Percentiles rank a stretch among this genome's conserved stretches.
phyloP scores from a whole-genome alignment of 1,139 yeast species.

The Suhomyces bolitotheri region DNA sequence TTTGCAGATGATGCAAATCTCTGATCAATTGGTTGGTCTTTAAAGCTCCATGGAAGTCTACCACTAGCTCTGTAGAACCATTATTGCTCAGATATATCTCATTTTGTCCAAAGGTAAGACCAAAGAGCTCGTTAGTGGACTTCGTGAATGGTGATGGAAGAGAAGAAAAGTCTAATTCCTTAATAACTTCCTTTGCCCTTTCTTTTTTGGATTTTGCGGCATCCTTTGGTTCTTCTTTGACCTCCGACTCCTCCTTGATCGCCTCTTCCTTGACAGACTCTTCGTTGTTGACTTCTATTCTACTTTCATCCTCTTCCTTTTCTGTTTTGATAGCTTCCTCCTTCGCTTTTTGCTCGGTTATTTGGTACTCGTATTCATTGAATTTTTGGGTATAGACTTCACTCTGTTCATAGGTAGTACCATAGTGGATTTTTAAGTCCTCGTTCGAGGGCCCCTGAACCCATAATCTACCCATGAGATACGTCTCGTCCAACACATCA shows the following conservation, averaged over 20 bases:
- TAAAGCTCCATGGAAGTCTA: constrained; percentile 50
- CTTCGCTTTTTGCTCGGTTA: neutral
- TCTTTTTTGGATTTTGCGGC: neutral
- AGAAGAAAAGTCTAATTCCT: constrained; percentile 16
- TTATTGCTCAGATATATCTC: constrained; percentile 17
- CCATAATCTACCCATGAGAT: constrained; percentile 87
- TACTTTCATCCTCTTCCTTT: neutral
- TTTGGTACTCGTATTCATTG: constrained; percentile 15
- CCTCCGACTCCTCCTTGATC: neutral
- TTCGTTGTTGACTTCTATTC: neutral
- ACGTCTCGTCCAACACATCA: constrained; percentile 55
- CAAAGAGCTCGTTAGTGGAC: constrained; percentile 20
- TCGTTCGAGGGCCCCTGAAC: constrained; percentile 85
- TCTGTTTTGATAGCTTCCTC: neutral
- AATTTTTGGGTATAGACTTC: constrained; percentile 8
- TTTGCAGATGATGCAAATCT: constrained; percentile 48
- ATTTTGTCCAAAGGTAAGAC: constrained; percentile 21
- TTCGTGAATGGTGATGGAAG: constrained; percentile 21
- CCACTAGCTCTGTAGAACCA: constrained; percentile 19
- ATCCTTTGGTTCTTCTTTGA: neutral
- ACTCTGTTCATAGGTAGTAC: constrained; percentile 33
- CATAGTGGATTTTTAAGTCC: constrained; percentile 51
- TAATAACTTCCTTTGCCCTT: constrained; percentile 2
- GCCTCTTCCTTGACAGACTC: neutral
- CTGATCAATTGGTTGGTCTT: constrained; percentile 20